These are phyloP conservation scores for Penicillium parvum DNA, from an alignment of 495 filamentous ascomycete genomes.

Conservation along the genomic window DNA sequence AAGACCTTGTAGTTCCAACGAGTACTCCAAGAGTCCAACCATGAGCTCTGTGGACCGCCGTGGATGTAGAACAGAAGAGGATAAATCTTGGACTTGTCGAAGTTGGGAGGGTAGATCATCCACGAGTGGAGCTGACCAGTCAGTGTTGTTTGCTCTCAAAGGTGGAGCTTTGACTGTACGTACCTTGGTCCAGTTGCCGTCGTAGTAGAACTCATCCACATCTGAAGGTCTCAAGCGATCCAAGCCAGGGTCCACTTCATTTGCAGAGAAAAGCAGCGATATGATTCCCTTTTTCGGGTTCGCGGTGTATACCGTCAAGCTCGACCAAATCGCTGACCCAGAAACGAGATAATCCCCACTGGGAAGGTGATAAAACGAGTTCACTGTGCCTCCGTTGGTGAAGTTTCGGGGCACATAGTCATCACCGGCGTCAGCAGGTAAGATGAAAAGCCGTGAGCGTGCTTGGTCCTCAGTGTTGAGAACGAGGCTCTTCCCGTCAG, in stretches of 20 bases:
- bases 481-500: conserved; percentile 30
- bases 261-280: conserved; percentile 26
- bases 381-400: conserved; percentile 22
- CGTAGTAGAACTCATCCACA: conserved; percentile 37
- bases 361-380: conserved; percentile 29
- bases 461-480: conserved; percentile 31
- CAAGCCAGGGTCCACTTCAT: conserved; percentile 35
- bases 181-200: conserved; percentile 36
- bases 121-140: conserved; percentile 45
- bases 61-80: conserved; percentile 50
- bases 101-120: conserved; percentile 43
- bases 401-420: conserved; percentile 33
- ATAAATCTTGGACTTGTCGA: conserved; percentile 44
- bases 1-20: conserved; percentile 51
- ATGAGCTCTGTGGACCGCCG: conserved; percentile 49
- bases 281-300: conserved; percentile 23
- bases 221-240: conserved; percentile 24
- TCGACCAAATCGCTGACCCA: conserved; percentile 29
- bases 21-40: conserved; percentile 46
- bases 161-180: background rate
- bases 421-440: conserved; percentile 27
- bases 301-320: conserved; percentile 31
- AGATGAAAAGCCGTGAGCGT: conserved; percentile 25
- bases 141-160: background rate
- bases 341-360: conserved; percentile 33